phyloP scores from a whole-genome alignment of 768 basidiomycete species.

The Agaricus bisporus region DNA sequence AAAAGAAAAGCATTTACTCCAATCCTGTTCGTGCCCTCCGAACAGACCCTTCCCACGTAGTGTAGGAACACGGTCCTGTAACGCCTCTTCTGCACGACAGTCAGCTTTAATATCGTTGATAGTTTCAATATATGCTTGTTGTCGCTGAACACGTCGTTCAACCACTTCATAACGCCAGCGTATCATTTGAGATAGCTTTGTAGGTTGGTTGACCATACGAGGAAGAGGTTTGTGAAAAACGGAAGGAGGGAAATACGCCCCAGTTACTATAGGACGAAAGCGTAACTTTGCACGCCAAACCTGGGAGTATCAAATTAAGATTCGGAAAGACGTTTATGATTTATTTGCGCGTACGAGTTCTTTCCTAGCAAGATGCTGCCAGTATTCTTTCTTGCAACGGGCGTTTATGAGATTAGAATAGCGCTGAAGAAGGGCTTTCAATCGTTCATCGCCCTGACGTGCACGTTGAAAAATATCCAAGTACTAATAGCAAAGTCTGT shows the following conservation, averaged over 20 bases:
- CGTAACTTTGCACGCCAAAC: constrained; percentile 49
- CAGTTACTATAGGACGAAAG: constrained; percentile 65
- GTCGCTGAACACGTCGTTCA: constrained; percentile 35
- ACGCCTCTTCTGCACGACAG: constrained; percentile 27
- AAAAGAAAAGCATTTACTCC: constrained; percentile 31
- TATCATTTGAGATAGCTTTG: constrained; percentile 67
- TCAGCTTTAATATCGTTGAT: constrained; percentile 28
- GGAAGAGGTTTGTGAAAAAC: constrained; percentile 68
- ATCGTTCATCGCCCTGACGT: constrained; percentile 42
- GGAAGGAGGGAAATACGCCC: constrained; percentile 60
- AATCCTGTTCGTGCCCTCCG: constrained; percentile 18
- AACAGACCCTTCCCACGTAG: constrained; percentile 15
- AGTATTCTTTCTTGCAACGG: constrained; percentile 42
- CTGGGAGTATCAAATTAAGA: constrained; percentile 23
- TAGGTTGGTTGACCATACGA: constrained; percentile 74
- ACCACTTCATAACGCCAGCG: constrained; percentile 30
- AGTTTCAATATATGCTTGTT: constrained; percentile 23
- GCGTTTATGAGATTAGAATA: constrained; percentile 53
- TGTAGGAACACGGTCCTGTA: constrained; percentile 5
- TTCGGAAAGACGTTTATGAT: neutral
- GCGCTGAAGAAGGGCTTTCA: constrained; percentile 41
- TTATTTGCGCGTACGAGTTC: constrained; percentile 40
- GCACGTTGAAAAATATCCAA: constrained; percentile 52
- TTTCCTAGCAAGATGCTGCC: constrained; percentile 38
- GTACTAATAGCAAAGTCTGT: constrained; percentile 35